Evolutionary conservation across 2,329 filamentous ascomycete species (phyloP).

Genomic region (Zymoseptoria brevis): DNA sequence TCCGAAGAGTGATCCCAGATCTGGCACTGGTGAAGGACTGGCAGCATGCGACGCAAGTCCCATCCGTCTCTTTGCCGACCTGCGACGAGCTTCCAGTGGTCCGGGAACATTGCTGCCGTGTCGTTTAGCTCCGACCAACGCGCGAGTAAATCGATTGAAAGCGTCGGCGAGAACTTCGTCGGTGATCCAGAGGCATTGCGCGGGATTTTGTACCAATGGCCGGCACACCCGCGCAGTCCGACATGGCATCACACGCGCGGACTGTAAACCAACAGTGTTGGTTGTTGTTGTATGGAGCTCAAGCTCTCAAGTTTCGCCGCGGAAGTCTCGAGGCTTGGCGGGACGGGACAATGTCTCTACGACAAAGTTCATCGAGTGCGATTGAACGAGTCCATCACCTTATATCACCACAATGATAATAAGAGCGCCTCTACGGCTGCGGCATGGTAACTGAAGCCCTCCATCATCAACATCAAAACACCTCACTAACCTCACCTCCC

Average conservation of each 20-base stretch:
- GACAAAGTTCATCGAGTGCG: not conserved
- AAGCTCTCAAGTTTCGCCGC: not conserved
- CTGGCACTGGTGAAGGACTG: slow-evolving; percentile 10
- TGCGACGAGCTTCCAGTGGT: slow-evolving; percentile 52
- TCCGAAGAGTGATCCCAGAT: slow-evolving; percentile 26
- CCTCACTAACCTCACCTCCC: slow-evolving; percentile 3
- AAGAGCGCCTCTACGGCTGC: slow-evolving; percentile 33
- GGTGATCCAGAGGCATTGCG: slow-evolving; percentile 50
- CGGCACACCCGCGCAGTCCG: slow-evolving; percentile 10
- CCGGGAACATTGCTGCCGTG: slow-evolving; percentile 55
- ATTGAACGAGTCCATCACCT: not conserved
- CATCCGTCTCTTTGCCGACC: slow-evolving; percentile 50
- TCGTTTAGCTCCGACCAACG: slow-evolving; percentile 29
- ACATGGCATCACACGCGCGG: slow-evolving; percentile 19
- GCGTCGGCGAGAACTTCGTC: slow-evolving; percentile 48
- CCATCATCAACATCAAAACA: not conserved
- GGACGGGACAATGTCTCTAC: not conserved
- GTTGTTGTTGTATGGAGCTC: too few species aligned
- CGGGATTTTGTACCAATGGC: slow-evolving; percentile 7
- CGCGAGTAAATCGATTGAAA: slow-evolving; percentile 45
- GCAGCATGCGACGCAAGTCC: slow-evolving; percentile 24
- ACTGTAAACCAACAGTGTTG: too few species aligned
- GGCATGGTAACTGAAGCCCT: slow-evolving; percentile 28
- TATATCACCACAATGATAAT: slow-evolving; percentile 33
- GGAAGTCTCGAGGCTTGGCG: slow-evolving; percentile 1